Evolutionary conservation across 2,329 filamentous ascomycete species (phyloP).

Genomic region (Tolypocladium inflatum): DNA sequence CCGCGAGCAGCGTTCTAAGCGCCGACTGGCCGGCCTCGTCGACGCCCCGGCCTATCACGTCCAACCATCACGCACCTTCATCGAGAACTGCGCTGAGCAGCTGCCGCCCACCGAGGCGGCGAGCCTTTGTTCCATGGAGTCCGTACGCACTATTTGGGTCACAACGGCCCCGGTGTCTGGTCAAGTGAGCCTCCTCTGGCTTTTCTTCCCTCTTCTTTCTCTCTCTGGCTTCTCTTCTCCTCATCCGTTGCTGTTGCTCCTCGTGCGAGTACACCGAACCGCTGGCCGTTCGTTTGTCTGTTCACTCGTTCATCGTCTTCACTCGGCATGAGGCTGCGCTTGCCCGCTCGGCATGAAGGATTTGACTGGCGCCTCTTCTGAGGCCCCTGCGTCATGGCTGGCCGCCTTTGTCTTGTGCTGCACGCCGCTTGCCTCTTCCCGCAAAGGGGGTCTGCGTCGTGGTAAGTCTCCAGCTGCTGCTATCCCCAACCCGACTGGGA

Average conservation of each 20-base stretch:
- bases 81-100: conserved; percentile 10
- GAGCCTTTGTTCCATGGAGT: conserved; percentile 3
- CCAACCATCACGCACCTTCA: conserved; percentile 13
- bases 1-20: conserved; percentile 22
- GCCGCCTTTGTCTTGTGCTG: conserved; percentile 36
- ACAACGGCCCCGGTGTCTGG: conserved; percentile 6
- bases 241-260: conserved; percentile 4
- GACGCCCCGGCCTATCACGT: conserved; percentile 22
- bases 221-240: conserved; percentile 1
- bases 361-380: conserved; percentile 30
- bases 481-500: not conserved
- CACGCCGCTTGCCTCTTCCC: conserved; percentile 25
- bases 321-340: conserved; percentile 7
- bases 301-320: conserved; percentile 6
- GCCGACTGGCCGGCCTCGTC: conserved; percentile 22
- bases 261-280: conserved; percentile 5
- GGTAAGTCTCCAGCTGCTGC: conserved; percentile 24
- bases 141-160: conserved; percentile 1
- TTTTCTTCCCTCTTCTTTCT: not conserved
- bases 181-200: conserved; percentile 6
- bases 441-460: conserved; percentile 27
- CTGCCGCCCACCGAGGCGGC: conserved; percentile 8
- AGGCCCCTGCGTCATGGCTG: conserved; percentile 36
- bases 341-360: conserved; percentile 26
- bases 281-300: conserved; percentile 13